Percentiles rank a stretch among this genome's conserved stretches.
Conservation (phyloP, 1,284 basidiomycete species). For the Uromyces viciae-fabae region DNA sequence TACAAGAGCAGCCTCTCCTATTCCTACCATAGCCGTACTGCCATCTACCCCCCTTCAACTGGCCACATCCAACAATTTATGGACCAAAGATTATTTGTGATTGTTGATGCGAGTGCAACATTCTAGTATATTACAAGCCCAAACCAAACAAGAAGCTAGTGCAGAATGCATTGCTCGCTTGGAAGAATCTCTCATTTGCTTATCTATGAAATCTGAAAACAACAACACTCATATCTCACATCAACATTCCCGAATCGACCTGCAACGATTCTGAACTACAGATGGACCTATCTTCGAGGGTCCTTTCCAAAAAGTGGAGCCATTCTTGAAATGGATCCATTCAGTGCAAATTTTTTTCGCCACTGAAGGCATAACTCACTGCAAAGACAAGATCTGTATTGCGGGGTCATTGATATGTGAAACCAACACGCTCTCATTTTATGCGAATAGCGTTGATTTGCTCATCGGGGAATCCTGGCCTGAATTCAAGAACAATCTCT, state of each 20-base stretch:
- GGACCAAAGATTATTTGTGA: too few relatives aligned
- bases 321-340: background rate
- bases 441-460: background rate
- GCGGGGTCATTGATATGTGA: background rate
- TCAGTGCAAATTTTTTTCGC: background rate
- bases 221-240: too few relatives aligned
- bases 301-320: background rate
- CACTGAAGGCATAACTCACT: background rate
- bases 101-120: too few relatives aligned
- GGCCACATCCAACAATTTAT: too few relatives aligned
- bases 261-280: background rate
- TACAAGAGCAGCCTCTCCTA: too few relatives aligned
- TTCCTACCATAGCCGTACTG: too few relatives aligned
- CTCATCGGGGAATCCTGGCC: background rate
- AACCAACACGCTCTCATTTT: background rate
- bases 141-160: too few relatives aligned
- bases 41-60: too few relatives aligned
- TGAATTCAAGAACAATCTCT: background rate
- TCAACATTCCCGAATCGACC: background rate
- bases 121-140: too few relatives aligned
- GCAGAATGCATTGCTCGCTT: background rate
- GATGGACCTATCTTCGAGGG: background rate
- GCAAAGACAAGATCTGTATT: background rate
- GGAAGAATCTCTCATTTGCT: background rate
- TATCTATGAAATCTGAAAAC: background rate